Conservation (phyloP, 78 protist species). For the Dictyostelium purpureum region DNA sequence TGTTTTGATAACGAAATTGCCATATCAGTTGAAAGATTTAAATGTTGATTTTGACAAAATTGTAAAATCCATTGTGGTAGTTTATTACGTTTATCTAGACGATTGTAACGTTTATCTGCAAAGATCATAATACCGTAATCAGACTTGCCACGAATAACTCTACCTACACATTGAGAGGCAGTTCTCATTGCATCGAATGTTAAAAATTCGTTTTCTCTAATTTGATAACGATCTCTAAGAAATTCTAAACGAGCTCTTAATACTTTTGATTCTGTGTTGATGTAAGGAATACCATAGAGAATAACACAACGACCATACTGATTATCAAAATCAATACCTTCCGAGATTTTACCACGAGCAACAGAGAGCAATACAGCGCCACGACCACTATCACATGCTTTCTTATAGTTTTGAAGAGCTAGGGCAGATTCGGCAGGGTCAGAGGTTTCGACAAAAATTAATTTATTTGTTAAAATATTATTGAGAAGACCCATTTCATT, state of each 20-base stretch:
- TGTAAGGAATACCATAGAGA: conserved; percentile 96
- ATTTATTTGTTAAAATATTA: conserved; percentile 84
- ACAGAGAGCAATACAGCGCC: conserved; percentile 98
- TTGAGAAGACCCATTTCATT: conserved; percentile 83
- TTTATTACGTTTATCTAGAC: conserved; percentile 78
- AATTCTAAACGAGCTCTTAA: conserved; percentile 80
- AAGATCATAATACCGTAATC: conserved; percentile 99
- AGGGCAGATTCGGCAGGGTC: conserved; percentile 94
- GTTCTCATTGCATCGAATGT: conserved; percentile 99
- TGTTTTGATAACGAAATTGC: conserved; percentile 41
- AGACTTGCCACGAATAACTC: conserved; percentile 97
- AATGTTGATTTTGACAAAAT: conserved; percentile 43
- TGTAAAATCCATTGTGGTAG: conserved; percentile 83
- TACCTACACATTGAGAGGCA: conserved; percentile 98
- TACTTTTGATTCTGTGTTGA: conserved; percentile 86
- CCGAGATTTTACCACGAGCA: conserved; percentile 98
- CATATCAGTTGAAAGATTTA: conserved; percentile 80
- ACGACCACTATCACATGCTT: conserved; percentile 91
- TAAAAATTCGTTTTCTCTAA: conserved; percentile 92
- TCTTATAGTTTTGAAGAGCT: conserved; percentile 95
- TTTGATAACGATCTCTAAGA: conserved; percentile 69
- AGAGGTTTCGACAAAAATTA: conserved; percentile 96
- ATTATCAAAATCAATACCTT: conserved; percentile 98
- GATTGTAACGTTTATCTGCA: conserved; percentile 92
- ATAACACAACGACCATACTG: conserved; percentile 97